Base-by-base conservation (phyloP, 257 asterid genomes). In the Plantago major region DNA sequence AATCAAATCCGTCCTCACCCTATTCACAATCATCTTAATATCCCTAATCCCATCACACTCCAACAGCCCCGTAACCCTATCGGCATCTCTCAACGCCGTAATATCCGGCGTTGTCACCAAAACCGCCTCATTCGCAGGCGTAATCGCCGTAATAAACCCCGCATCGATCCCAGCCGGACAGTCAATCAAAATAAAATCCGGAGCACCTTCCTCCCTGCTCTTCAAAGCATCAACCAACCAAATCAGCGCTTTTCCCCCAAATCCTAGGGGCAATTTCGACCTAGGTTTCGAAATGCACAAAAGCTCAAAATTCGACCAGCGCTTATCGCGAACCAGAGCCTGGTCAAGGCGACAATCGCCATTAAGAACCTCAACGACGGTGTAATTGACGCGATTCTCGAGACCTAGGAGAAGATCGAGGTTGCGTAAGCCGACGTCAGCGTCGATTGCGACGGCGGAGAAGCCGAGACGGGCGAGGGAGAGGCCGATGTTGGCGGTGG, bases 291-390 rank as follows among this genome's bases (percentile, higher is more conserved):
- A 92, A 61, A 92, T 92, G 79, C 99, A 92, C 33, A 89, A 79
- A 6, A 92, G 80, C 64, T 92, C 96, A 68, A 92, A 92, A 65
- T 87, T 89, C n/a, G 96, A 87, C 97, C 96, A 92, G 5, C 97
- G 87, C 51, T 92, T 92, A 72, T 92, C 99, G 6, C 97, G 84
- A 6, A 89, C 96, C 4, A 92, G 79, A 45, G 99, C 97, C 55
- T 92, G 99, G 69, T 92, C 99, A 67, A 92, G 95, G 46, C 96
- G 89, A 80, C 99, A 92, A 52, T 92, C 99, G 14, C 99, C 97
- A 61, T 89, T 92, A 45, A 92, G 87, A 19, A 92, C 94, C 72
- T 92, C 97, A 33, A 92, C 84, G 19, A 92, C 97, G 13, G 97
- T 89, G 85, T 92, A 92, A 55, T 92, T 92, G 37, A 92, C 97